A percentile compares a stretch with the other conserved stretches of the same genome.
Evolutionary conservation across 1,284 basidiomycete species (phyloP).

Genomic region (Rhodotorula sp.): DNA sequence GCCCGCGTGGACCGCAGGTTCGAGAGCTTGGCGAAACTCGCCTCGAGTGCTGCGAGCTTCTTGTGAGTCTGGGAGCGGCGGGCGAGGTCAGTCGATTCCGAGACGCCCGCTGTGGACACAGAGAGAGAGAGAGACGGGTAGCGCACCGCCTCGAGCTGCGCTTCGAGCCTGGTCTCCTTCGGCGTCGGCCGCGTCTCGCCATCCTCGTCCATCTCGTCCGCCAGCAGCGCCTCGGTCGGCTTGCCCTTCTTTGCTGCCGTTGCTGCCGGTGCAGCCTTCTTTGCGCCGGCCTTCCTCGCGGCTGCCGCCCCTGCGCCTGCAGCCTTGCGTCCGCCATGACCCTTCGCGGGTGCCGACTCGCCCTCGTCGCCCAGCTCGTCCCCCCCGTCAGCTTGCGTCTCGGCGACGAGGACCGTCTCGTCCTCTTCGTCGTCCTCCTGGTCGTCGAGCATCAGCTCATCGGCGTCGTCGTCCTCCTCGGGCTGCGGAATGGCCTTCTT

Average conservation of each 20-base stretch:
- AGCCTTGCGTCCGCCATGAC: background rate
- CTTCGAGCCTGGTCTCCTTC: slow-evolving; percentile 33
- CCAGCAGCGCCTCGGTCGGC: background rate
- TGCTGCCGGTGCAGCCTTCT: slow-evolving; percentile 2
- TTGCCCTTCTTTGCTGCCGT: slow-evolving; percentile 2
- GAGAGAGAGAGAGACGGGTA: background rate
- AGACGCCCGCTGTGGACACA: too few relatives aligned
- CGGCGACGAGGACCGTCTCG: slow-evolving; percentile 18
- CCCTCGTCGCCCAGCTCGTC: background rate
- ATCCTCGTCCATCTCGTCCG: background rate
- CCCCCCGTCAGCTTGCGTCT: slow-evolving; percentile 15
- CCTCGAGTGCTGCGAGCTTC: slow-evolving; percentile 8
- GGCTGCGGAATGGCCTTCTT: background rate
- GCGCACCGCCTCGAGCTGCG: slow-evolving; percentile 35
- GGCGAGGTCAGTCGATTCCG: background rate
- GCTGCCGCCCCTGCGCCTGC: background rate
- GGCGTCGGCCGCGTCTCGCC: background rate
- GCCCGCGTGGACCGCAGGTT: slow-evolving; percentile 34
- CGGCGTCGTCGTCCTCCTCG: slow-evolving; percentile 3
- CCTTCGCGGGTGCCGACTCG: background rate
- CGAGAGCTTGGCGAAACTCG: slow-evolving; percentile 17
- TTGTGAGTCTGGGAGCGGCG: slow-evolving; percentile 14
- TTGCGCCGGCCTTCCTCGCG: background rate
- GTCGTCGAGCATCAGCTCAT: slow-evolving; percentile 4
- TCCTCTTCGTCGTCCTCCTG: background rate